Evolutionary conservation across 169 alveolate species (phyloP).

Genomic region (Eimeria nieschulzi): DNA sequence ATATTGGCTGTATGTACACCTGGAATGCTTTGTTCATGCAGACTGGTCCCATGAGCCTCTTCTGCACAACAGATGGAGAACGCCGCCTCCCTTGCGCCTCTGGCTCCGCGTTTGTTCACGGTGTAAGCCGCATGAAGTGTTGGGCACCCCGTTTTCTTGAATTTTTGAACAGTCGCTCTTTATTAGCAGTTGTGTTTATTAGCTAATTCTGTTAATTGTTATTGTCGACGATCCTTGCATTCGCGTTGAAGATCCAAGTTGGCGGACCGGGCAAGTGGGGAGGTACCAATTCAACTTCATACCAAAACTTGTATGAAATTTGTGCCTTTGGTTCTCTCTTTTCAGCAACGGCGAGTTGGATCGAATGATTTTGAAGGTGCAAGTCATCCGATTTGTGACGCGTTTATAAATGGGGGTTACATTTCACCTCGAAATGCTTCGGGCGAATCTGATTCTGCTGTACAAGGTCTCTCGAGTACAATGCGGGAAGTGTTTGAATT

Average conservation of each 20-base stretch:
- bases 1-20: neutral
- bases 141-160: too few relatives aligned
- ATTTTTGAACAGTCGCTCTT: too few relatives aligned
- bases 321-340: too few relatives aligned
- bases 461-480: neutral
- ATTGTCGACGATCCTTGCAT: too few relatives aligned
- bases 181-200: too few relatives aligned
- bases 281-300: too few relatives aligned
- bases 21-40: neutral
- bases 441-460: neutral
- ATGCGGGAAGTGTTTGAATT: slow-evolving; percentile 8
- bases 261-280: too few relatives aligned
- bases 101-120: neutral
- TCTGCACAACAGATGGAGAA: slow-evolving; percentile 3
- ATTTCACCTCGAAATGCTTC: neutral
- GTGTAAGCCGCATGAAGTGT: neutral
- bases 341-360: neutral
- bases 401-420: neutral
- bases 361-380: neutral
- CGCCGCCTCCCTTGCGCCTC: neutral
- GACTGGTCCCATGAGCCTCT: slow-evolving; percentile 10
- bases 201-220: too few relatives aligned
- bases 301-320: too few relatives aligned
- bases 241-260: too few relatives aligned
- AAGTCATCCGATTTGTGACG: neutral